These are phyloP conservation scores for Silene latifolia DNA, from an alignment of 148 eudicot species.

Conservation along the genomic window DNA sequence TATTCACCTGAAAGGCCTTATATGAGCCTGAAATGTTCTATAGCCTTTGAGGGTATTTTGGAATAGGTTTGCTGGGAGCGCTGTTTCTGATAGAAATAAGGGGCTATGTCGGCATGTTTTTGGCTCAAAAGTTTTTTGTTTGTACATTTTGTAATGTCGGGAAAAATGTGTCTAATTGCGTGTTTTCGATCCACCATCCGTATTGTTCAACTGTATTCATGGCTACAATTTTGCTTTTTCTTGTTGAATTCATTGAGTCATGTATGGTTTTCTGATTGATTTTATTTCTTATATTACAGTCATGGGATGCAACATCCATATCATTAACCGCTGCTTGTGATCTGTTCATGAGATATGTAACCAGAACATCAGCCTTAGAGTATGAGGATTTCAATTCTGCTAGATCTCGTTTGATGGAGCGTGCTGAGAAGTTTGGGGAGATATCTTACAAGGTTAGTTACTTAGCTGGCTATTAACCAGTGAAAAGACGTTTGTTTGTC, in stretches of 20 bases:
- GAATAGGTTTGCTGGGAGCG: too few relatives aligned
- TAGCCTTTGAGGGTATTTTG: too few relatives aligned
- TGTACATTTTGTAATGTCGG: too few relatives aligned
- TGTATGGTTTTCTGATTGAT: slow-evolving; percentile 7
- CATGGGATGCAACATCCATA: slow-evolving; percentile 97
- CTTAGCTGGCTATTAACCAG: not conserved
- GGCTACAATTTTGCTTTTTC: not conserved
- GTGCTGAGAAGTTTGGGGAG: slow-evolving; percentile 98
- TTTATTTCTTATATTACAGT: slow-evolving; percentile 35
- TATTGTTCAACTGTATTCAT: not conserved
- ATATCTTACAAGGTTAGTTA: slow-evolving; percentile 87
- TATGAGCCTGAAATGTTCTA: too few relatives aligned
- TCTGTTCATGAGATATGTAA: slow-evolving; percentile 90
- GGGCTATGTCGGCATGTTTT: not conserved
- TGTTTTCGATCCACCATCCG: not conserved
- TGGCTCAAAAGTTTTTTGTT: not conserved
- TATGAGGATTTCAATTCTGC: slow-evolving; percentile 93
- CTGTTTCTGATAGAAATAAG: too few relatives aligned
- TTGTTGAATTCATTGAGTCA: not conserved
- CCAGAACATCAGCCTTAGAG: slow-evolving; percentile 93
- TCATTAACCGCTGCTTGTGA: slow-evolving; percentile 99
- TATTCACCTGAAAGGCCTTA: too few relatives aligned
- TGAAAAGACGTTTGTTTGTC: not conserved
- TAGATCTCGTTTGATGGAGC: slow-evolving; percentile 94
- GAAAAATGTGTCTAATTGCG: not conserved